phyloP scores from a whole-genome alignment of 2,329 filamentous ascomycete species.

The Ophiostoma australiae region DNA sequence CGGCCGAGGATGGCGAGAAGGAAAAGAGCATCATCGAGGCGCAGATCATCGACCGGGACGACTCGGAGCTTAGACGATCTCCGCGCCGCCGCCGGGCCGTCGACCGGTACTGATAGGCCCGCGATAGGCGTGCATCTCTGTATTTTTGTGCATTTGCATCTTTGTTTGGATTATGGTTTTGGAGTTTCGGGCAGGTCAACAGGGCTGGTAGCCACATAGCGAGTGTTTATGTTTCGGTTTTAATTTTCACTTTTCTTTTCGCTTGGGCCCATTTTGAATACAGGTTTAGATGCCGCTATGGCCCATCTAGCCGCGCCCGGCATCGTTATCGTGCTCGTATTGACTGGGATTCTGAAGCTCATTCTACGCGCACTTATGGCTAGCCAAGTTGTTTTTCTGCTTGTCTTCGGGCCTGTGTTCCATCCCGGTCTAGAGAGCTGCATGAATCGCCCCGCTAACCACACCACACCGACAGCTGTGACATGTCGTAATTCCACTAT shows the following conservation, averaged over 20 bases:
- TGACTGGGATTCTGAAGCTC: neutral
- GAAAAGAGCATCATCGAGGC: constrained; percentile 28
- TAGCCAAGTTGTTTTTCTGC: neutral
- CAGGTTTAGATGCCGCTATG: no score
- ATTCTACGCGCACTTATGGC: neutral
- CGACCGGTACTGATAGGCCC: neutral
- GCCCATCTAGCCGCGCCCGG: neutral
- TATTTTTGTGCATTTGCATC: neutral
- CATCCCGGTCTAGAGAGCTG: neutral
- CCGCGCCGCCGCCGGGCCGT: constrained; percentile 26
- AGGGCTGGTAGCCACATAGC: constrained; percentile 3
- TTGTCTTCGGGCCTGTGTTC: neutral
- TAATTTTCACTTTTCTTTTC: neutral
- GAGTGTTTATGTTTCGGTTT: neutral
- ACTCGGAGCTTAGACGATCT: constrained; percentile 26
- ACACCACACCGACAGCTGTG: constrained; percentile 7
- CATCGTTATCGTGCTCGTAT: constrained; percentile 5
- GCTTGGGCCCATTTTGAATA: neutral
- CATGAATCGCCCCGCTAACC: constrained; percentile 4
- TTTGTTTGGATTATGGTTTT: neutral
- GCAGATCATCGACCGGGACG: constrained; percentile 25
- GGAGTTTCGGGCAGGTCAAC: neutral
- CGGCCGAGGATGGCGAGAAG: constrained; percentile 8
- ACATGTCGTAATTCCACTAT: neutral
- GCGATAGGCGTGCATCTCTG: neutral